phyloP scores from a whole-genome alignment of 2,329 filamentous ascomycete genomes.

The Aureobasidium zeae region DNA sequence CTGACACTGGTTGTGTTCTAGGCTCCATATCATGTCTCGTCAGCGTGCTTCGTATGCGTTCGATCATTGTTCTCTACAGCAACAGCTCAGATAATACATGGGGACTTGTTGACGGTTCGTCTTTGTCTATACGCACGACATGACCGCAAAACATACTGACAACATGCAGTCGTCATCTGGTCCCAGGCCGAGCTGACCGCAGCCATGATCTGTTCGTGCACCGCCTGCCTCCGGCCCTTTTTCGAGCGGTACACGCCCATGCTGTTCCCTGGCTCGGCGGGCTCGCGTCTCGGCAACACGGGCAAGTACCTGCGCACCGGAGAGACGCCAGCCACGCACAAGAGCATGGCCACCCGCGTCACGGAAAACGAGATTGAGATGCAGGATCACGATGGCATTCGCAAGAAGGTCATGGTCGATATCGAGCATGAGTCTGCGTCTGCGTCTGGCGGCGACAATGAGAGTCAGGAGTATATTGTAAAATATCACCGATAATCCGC shows the following conservation, averaged over 20 bases:
- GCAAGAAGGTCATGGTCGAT: slow-evolving; percentile 3
- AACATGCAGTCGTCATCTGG: slow-evolving; percentile 9
- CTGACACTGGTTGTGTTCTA: not conserved
- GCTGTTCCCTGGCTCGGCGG: not conserved
- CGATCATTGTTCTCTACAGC: slow-evolving; percentile 8
- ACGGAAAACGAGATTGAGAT: too few relatives aligned
- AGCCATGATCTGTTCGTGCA: slow-evolving; percentile 12
- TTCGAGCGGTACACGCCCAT: slow-evolving; percentile 6
- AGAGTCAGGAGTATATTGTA: slow-evolving; percentile 10
- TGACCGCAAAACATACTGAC: not conserved
- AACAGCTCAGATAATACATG: slow-evolving; percentile 7
- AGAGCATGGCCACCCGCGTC: not conserved
- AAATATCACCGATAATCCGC: too few relatives aligned
- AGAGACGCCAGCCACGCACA: not conserved
- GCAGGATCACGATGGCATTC: not conserved
- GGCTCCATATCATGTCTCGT: slow-evolving; percentile 8
- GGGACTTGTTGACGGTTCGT: slow-evolving; percentile 3
- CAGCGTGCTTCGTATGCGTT: slow-evolving; percentile 12
- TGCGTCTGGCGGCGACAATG: not conserved
- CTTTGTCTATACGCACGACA: not conserved
- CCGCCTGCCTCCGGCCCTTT: slow-evolving; percentile 8
- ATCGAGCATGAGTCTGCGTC: too few relatives aligned
- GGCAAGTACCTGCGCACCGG: not conserved
- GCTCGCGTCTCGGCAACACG: not conserved
- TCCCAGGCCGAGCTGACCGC: slow-evolving; percentile 7